Evolutionary conservation across 2,329 filamentous ascomycete species (phyloP).

Genomic region (Tolypocladium endophyticum): DNA sequence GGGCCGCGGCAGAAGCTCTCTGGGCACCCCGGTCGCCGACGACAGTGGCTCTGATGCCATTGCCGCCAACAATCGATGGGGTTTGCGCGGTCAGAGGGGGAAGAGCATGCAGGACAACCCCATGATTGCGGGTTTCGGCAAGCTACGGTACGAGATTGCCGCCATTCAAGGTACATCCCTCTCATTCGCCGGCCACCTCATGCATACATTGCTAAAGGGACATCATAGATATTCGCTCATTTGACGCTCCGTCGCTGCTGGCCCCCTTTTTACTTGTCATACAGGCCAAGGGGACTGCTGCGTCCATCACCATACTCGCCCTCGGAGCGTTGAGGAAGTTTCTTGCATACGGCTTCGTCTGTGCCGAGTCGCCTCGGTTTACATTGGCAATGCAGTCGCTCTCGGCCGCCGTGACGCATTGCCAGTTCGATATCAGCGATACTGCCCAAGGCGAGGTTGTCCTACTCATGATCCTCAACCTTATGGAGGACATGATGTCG

Average conservation of each 20-base stretch:
- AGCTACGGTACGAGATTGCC: conserved; percentile 77
- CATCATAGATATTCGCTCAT: conserved; percentile 65
- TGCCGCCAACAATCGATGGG: conserved; percentile 72
- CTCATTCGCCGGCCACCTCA: not conserved
- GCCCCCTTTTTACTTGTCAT: conserved; percentile 96
- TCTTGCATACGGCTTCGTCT: conserved; percentile 87
- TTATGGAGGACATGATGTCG: conserved; percentile 98
- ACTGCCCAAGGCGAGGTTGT: conserved; percentile 93
- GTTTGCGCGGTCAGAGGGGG: conserved; percentile 84
- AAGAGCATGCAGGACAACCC: conserved; percentile 98
- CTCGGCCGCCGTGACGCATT: conserved; percentile 92
- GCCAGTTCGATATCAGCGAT: conserved; percentile 93
- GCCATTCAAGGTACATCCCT: conserved; percentile 57
- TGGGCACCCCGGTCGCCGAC: conserved; percentile 15
- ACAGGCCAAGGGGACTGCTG: conserved; percentile 88
- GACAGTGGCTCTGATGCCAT: conserved; percentile 37
- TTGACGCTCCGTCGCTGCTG: conserved; percentile 81
- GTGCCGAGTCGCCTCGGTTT: conserved; percentile 73
- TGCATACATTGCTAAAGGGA: not conserved
- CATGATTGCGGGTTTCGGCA: conserved; percentile 87
- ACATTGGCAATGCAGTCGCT: conserved; percentile 88
- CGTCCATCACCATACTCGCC: conserved; percentile 89
- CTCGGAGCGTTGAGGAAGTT: conserved; percentile 93
- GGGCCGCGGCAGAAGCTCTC: conserved; percentile 30
- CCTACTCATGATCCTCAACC: conserved; percentile 80